These are phyloP conservation scores for Piloderma croceum DNA, from an alignment of 768 basidiomycete genomes.

Conservation along the genomic window DNA sequence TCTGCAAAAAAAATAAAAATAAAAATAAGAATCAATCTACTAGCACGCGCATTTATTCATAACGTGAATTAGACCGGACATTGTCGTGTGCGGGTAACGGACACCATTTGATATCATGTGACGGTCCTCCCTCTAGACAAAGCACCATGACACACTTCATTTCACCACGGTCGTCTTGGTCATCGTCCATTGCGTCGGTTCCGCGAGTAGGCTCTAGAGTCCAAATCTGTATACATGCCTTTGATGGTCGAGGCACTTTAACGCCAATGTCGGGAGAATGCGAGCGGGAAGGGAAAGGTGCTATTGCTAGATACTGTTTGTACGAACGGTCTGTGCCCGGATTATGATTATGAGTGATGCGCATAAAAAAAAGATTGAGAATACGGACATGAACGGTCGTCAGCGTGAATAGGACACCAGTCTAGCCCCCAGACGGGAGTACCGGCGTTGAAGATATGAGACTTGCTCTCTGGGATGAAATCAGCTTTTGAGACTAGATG, in stretches of 20 bases:
- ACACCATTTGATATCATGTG: conserved; percentile 86
- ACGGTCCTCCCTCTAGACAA: conserved; percentile 77
- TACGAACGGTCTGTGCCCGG: conserved; percentile 39
- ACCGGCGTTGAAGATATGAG: conserved; percentile 80
- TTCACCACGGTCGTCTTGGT: conserved; percentile 26
- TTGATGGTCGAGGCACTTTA: conserved; percentile 46
- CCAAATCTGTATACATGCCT: conserved; percentile 88
- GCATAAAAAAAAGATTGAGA: background rate
- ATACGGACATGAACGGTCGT: conserved; percentile 49
- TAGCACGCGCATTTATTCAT: no score
- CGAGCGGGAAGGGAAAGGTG: conserved; percentile 59
- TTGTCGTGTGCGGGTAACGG: conserved; percentile 77
- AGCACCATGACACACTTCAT: conserved; percentile 81
- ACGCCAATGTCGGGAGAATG: conserved; percentile 65
- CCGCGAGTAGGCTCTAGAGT: conserved; percentile 33
- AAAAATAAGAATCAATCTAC: conserved; percentile 33
- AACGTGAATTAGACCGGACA: no score
- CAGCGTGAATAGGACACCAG: conserved; percentile 81
- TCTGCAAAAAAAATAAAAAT: conserved; percentile 11
- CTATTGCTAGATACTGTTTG: conserved; percentile 82
- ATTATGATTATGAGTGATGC: conserved; percentile 2
- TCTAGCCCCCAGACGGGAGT: conserved; percentile 88
- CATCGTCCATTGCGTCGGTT: conserved; percentile 3
- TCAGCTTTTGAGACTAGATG: conserved; percentile 39
- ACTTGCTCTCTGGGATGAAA: conserved; percentile 49